phyloP scores from a whole-genome alignment of 371 early-diverging fungal species.

The Actinomucor elegans region DNA sequence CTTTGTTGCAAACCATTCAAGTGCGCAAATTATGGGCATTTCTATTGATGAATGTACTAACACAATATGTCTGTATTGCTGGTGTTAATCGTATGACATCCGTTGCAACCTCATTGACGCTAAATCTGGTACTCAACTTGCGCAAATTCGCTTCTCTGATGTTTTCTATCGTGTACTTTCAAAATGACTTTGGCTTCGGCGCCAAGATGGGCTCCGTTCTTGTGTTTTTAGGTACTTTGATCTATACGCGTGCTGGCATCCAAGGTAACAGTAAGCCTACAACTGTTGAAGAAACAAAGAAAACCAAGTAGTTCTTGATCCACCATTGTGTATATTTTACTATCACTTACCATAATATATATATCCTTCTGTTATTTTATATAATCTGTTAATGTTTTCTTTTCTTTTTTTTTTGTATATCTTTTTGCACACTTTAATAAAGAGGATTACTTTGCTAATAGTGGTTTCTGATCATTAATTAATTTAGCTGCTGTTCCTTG shows the following conservation, averaged over 20 bases:
- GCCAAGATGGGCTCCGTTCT: conserved; percentile 68
- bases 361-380: too few relatives aligned
- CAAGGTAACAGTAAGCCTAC: background rate
- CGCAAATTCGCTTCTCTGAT: conserved; percentile 83
- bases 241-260: conserved; percentile 56
- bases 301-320: too few relatives aligned
- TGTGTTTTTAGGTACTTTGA: conserved; percentile 75
- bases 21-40: conserved; percentile 74
- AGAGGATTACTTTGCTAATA: too few relatives aligned
- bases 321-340: too few relatives aligned
- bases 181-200: conserved; percentile 69
- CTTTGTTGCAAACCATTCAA: conserved; percentile 17
- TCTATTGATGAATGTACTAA: conserved; percentile 66
- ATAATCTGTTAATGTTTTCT: too few relatives aligned
- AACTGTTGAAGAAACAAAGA: too few relatives aligned
- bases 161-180: conserved; percentile 82
- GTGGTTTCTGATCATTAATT: too few relatives aligned
- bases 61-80: conserved; percentile 85
- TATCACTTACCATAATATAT: too few relatives aligned
- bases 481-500: too few relatives aligned
- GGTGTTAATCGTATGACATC: conserved; percentile 86
- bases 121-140: conserved; percentile 84
- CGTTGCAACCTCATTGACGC: conserved; percentile 74
- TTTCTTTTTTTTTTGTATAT: too few relatives aligned
- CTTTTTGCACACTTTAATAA: too few relatives aligned